A percentile compares a stretch with the other conserved stretches of the same genome.
Conservation (phyloP, 164 flowering plant genomes). For the Vitis amurensis region DNA sequence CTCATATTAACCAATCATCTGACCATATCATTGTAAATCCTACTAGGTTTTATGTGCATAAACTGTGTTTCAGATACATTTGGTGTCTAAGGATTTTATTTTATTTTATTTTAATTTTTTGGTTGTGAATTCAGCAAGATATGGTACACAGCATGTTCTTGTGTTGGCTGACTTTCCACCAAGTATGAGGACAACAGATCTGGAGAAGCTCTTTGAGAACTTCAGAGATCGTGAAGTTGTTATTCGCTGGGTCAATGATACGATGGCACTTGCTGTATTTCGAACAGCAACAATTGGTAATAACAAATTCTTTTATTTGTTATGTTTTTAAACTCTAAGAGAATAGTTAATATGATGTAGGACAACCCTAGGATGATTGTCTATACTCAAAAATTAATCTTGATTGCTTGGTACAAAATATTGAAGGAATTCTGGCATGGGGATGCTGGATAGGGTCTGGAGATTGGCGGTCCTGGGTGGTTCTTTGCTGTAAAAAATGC, state of each 20-base stretch:
- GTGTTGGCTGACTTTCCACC: slow-evolving; percentile 81
- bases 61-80: neutral
- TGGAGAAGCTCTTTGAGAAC: slow-evolving; percentile 71
- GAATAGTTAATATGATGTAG: too few relatives aligned
- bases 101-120: neutral
- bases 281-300: slow-evolving; percentile 71
- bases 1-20: neutral
- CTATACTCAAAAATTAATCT: too few relatives aligned
- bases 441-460: too few relatives aligned
- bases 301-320: neutral
- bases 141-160: slow-evolving; percentile 87
- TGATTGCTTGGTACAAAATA: too few relatives aligned
- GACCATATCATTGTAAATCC: neutral
- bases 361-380: too few relatives aligned
- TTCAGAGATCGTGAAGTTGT: slow-evolving; percentile 62
- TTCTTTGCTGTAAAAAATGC: too few relatives aligned
- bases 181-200: slow-evolving; percentile 66
- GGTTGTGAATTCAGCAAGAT: slow-evolving; percentile 49
- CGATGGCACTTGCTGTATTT: slow-evolving; percentile 86
- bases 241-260: slow-evolving; percentile 95
- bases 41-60: neutral
- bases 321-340: too few relatives aligned
- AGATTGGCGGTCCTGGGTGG: too few relatives aligned
- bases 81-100: neutral
- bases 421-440: too few relatives aligned